phyloP scores from a whole-genome alignment of 768 basidiomycete species.

The Boletus eberwhitei region DNA sequence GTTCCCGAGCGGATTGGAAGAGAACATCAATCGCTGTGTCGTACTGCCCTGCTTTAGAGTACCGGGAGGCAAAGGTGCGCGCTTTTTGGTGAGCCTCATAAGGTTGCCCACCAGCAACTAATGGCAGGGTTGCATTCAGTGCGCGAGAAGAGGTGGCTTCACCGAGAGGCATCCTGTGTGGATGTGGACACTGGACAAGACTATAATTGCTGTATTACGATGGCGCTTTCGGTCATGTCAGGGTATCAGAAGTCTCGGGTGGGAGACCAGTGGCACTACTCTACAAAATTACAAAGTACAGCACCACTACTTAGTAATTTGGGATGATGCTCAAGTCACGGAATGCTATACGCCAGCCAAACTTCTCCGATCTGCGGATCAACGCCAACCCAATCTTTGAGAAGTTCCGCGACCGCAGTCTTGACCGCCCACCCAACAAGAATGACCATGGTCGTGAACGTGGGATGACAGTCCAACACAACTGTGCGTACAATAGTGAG shows the following conservation, averaged over 20 bases:
- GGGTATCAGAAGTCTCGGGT: constrained; percentile 23
- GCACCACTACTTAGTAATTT: neutral
- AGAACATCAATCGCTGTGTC: constrained; percentile 90
- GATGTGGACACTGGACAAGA: constrained; percentile 5
- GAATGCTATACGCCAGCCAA: constrained; percentile 84
- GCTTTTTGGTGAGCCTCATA: constrained; percentile 98
- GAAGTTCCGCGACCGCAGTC: constrained; percentile 55
- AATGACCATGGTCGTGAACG: constrained; percentile 74
- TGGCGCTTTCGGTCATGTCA: neutral
- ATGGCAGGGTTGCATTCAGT: constrained; percentile 70
- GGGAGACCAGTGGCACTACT: constrained; percentile 11
- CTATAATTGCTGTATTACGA: neutral
- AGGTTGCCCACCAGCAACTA: constrained; percentile 64
- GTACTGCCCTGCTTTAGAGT: constrained; percentile 75
- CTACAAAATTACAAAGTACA: neutral
- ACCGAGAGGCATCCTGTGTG: constrained; percentile 23
- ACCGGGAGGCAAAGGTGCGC: constrained; percentile 88
- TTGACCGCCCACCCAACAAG: constrained; percentile 71
- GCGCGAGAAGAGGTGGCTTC: constrained; percentile 55
- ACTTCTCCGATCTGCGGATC: constrained; percentile 56
- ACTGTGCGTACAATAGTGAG: constrained; percentile 40
- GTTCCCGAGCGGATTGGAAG: constrained; percentile 83
- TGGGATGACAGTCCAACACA: constrained; percentile 71
- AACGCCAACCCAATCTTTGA: constrained; percentile 67
- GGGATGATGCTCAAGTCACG: constrained; percentile 33